Evolutionary conservation across 495 filamentous ascomycete genomes (phyloP), one percentile per base, ranked within the genome.

Genomic region (Stereocaulon alpinum): DNA sequence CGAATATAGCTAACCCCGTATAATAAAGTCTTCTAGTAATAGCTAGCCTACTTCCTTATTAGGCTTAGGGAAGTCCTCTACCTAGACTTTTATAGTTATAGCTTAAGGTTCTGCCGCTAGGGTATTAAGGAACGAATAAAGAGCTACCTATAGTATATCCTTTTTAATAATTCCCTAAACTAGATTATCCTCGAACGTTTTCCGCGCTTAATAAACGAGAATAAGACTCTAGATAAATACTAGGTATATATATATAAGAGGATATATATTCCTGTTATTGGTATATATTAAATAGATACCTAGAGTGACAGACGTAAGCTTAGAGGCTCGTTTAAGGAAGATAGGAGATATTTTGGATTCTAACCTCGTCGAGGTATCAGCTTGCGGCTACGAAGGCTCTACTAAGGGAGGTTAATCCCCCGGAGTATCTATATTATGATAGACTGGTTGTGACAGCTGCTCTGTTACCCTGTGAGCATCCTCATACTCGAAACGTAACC

Each of bases 11-110:
- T 47, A 5, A 0, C 91, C 92, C 9, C 85, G 80, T 55, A 94
- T 82, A 0, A 83, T 74, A 61, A 83, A 95, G 62, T 96, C 91
- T 63, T 96, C 91, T 0, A 88, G 85, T 0, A 95, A 67, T 7
- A 88, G 88, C 20, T 79, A 72, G 12, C 65, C 72, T 5, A 55
- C 54, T 14, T 74, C 77, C 41, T 82, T 78, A 6, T 82, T 73
- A 9, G 76, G 67, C 48, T 68, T 63, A 0, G 81, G 84, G 53
- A 87, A 86, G 44, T 47, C 44, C 1, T 63, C 61, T 41, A 75
- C 67, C 44, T 29, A 47, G 44, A 24, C 17, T 47, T 47, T 47
- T 47, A 11, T 4, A n/a, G 44, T 47, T 5, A 47, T 47, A 18
- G 11, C 6, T 47, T 72, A 44, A 75, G 59, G 12, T 68, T 69